phyloP scores from a whole-genome alignment of 345 rosid species.

The Pseudoturritis turrita region DNA sequence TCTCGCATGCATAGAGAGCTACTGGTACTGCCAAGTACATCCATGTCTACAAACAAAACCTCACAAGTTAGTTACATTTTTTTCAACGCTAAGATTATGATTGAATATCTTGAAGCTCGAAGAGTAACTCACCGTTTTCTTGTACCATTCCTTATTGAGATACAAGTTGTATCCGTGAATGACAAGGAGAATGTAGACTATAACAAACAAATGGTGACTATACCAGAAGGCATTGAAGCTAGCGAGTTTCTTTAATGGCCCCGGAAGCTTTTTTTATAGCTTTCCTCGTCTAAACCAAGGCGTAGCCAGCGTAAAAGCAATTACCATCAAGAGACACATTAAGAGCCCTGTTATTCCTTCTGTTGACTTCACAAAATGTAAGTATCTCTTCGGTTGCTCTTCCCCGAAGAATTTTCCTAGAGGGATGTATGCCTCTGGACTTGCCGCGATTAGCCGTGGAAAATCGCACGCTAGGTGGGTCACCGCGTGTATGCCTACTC shows the following conservation, averaged over 20 bases:
- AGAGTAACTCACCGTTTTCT: conserved; percentile 50
- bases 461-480: conserved; percentile 63
- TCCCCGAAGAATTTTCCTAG: conserved; percentile 50
- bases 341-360: conserved; percentile 68
- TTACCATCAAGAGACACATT: conserved; percentile 62
- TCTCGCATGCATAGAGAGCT: conserved; percentile 44
- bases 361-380: conserved; percentile 48
- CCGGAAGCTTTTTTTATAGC: conserved; percentile 36
- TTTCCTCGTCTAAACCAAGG: conserved; percentile 61
- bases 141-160: conserved; percentile 53
- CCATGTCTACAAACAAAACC: conserved; percentile 48
- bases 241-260: conserved; percentile 50
- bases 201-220: conserved; percentile 60
- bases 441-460: conserved; percentile 54
- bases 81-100: not conserved
- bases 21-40: conserved; percentile 67
- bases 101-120: not conserved
- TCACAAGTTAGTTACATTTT: not conserved
- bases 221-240: conserved; percentile 85
- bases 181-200: conserved; percentile 58
- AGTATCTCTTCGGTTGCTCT: conserved; percentile 48
- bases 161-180: conserved; percentile 55
- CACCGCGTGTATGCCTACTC: conserved; percentile 54
- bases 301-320: conserved; percentile 65
- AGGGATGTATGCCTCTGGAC: conserved; percentile 41